Conservation (phyloP, 2,329 filamentous ascomycete species). For the Clathrospora elynae region DNA sequence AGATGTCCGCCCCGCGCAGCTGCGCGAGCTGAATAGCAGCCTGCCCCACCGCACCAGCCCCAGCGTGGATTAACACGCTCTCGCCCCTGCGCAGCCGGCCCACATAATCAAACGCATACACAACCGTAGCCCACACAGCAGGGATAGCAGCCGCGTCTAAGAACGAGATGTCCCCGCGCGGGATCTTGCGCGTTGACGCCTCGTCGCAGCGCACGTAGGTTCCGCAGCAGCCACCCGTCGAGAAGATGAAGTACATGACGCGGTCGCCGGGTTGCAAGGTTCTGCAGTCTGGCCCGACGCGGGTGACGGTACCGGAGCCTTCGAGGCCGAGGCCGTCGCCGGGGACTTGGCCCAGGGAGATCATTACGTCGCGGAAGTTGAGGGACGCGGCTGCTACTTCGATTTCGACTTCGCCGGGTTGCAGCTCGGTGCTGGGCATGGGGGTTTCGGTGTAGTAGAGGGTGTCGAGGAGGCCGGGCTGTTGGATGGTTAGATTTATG, state of each 20-base stretch:
- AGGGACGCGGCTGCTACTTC: slow-evolving; percentile 17
- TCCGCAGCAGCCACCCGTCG: slow-evolving; percentile 10
- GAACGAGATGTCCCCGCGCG: slow-evolving; percentile 14
- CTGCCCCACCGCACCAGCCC: slow-evolving; percentile 29
- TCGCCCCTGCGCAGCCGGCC: slow-evolving; percentile 37
- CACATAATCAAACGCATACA: slow-evolving; percentile 29
- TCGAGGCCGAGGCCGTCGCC: slow-evolving; percentile 13
- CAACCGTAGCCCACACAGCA: slow-evolving; percentile 17
- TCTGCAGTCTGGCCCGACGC: slow-evolving; percentile 9
- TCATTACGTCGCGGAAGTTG: slow-evolving; percentile 24
- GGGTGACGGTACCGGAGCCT: slow-evolving; percentile 21
- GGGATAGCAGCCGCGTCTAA: slow-evolving; percentile 17
- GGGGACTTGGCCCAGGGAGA: slow-evolving; percentile 8
- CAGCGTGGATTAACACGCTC: slow-evolving; percentile 34
- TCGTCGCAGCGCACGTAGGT: slow-evolving; percentile 14
- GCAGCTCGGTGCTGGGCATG: slow-evolving; percentile 4
- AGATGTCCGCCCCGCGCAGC: slow-evolving; percentile 23
- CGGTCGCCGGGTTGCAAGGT: slow-evolving; percentile 10
- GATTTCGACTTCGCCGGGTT: slow-evolving; percentile 21
- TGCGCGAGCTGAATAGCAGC: slow-evolving; percentile 30
- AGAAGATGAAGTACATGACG: slow-evolving; percentile 16
- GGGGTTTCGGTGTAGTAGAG: slow-evolving; percentile 15
- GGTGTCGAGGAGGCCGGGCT: slow-evolving; percentile 18
- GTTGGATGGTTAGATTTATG: slow-evolving; percentile 15
- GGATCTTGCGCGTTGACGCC: slow-evolving; percentile 5